Percentiles rank a stretch among this genome's conserved stretches.
These are phyloP conservation scores for Amaranthus hypochondriacus DNA, from an alignment of 148 eudicot genomes.

Conservation along the genomic window DNA sequence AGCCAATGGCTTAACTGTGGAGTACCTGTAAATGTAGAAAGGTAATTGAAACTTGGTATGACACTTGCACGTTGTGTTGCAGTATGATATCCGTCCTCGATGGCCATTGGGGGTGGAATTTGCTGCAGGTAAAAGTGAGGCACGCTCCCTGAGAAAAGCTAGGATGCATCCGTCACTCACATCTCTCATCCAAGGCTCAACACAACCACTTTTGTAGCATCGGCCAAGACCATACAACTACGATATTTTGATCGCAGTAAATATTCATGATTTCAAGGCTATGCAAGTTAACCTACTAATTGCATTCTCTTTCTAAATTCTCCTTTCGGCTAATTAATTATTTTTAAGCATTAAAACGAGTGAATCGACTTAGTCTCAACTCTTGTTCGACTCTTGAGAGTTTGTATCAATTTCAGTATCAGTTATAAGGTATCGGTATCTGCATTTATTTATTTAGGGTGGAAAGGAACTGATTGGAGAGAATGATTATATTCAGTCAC, in stretches of 20 bases:
- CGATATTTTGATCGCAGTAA: neutral
- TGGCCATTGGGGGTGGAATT: constrained; percentile 98
- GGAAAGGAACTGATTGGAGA: too few species aligned
- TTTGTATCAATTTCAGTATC: too few species aligned
- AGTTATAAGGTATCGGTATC: too few species aligned
- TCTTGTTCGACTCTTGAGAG: too few species aligned
- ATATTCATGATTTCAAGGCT: neutral
- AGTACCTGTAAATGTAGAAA: neutral
- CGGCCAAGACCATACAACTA: neutral
- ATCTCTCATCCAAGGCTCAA: constrained; percentile 70
- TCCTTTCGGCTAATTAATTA: too few species aligned
- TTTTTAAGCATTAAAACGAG: too few species aligned
- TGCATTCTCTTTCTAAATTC: neutral
- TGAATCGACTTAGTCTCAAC: too few species aligned
- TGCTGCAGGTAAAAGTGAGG: constrained; percentile 80
- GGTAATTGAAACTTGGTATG: neutral
- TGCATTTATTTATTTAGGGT: too few species aligned
- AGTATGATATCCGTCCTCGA: constrained; percentile 89
- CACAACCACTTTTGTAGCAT: constrained; percentile 24
- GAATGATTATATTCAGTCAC: too few species aligned
- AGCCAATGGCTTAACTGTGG: neutral
- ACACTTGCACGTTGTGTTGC: neutral
- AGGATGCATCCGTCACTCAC: constrained; percentile 87
- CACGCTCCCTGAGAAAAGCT: constrained; percentile 81
- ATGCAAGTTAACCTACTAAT: neutral